Evolutionary conservation across 1,139 yeast species (phyloP), one percentile per base, ranked within the genome.

Genomic region (Saccharomycopsis crataegensis): DNA sequence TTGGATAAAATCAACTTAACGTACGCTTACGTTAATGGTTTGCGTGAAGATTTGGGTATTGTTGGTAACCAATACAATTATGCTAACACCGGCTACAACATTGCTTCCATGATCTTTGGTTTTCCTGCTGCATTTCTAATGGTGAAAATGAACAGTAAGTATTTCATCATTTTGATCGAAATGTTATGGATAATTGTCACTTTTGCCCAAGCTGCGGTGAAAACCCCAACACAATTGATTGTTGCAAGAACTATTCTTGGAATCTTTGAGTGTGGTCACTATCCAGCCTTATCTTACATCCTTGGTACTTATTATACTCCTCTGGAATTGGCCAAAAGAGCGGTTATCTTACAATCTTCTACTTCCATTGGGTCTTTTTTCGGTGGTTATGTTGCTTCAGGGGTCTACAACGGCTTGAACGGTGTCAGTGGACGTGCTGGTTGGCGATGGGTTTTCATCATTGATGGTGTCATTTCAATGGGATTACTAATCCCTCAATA

Each of bases 361-460:
- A 83, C 83, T 5, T 66, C 77, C 46, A 34, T 34, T 34, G 37
- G 37, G 8, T 34, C 37, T 34, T 34, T 34, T 11, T 34, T 34
- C 11, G 37, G 37, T 34, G 37, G 37, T 34, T 74, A 80, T 58
- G 71, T 83, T 64, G 86, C 87, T 33, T 83, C 83, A 17, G 79
- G 83, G 14, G 79, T 82, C 48, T 75, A 74, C 60, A 70, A 75
- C 52, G 64, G 69, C 43, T 65, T 82, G 65, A 71, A 75, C 56
- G 80, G 79, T 12, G 62, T 60, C 3, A 65, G 62, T 36, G 85
- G 86, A 0, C 67, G 79, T 45, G 76, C 69, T 14, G 79, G 85
- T 2, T 83, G 88, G 88, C 76, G 82, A 66, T 82, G 87, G 87
- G 70, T 82, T 55, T 83, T 82, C 62, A 78, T 82, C 52, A 75